Percentiles rank a stretch among this genome's conserved stretches.
phyloP scores from a whole-genome alignment of 192 early-diverging fungal genomes.

The Coemansia brasiliensis region DNA sequence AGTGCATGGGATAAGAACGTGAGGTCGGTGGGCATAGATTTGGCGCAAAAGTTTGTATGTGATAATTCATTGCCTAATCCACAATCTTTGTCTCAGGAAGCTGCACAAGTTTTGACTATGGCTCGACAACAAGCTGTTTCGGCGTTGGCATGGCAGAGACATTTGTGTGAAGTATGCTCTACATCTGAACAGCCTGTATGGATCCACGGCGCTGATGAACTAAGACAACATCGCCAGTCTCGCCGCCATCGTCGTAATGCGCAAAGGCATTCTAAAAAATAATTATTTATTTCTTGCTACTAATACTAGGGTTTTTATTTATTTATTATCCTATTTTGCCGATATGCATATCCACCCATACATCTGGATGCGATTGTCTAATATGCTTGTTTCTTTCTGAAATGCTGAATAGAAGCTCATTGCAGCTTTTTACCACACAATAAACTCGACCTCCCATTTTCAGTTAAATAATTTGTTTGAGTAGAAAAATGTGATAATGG shows the following conservation, averaged over 20 bases:
- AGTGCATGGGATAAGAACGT: slow-evolving; percentile 58
- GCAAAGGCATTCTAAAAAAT: background rate
- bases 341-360: no score
- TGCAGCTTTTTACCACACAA: no score
- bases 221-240: slow-evolving; percentile 71
- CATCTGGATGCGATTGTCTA: no score
- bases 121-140: slow-evolving; percentile 22
- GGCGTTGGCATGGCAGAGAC: slow-evolving; percentile 62
- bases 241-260: slow-evolving; percentile 57
- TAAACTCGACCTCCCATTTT: no score
- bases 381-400: no score
- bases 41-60: slow-evolving; percentile 51
- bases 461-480: no score
- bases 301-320: no score
- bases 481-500: no score
- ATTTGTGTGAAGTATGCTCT: slow-evolving; percentile 70
- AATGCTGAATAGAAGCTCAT: no score
- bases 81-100: slow-evolving; percentile 15
- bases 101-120: slow-evolving; percentile 23
- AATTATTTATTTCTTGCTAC: no score
- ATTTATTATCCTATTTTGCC: no score
- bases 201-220: slow-evolving; percentile 75
- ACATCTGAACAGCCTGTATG: slow-evolving; percentile 42
- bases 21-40: slow-evolving; percentile 52
- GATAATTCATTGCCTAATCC: slow-evolving; percentile 16